Conservation (phyloP, 257 asterid species). For the Lithospermum erythrorhizon region DNA sequence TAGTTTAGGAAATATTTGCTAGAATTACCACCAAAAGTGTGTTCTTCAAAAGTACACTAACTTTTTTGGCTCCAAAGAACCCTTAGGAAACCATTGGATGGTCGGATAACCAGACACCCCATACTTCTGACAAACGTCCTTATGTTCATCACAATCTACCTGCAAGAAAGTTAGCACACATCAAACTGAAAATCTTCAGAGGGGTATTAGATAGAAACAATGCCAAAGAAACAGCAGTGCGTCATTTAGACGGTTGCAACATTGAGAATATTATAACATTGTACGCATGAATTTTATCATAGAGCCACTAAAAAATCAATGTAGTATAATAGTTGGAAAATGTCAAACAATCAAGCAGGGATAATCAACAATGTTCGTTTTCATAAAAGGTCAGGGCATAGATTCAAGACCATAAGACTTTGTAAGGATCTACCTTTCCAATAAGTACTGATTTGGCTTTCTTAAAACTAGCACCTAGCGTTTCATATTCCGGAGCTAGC, state of each 20-base stretch:
- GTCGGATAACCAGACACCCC: constrained; percentile 94
- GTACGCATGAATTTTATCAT: too few relatives aligned
- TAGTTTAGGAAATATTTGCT: constrained; percentile 7
- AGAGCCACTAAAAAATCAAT: too few relatives aligned
- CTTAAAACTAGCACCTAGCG: constrained; percentile 87
- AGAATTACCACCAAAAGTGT: neutral
- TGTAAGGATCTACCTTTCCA: constrained; percentile 56
- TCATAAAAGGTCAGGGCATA: neutral
- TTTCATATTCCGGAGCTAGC: constrained; percentile 90
- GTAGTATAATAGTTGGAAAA: too few relatives aligned
- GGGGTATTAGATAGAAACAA: neutral
- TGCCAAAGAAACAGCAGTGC: too few relatives aligned
- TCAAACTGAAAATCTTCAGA: neutral
- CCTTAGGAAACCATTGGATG: constrained; percentile 91
- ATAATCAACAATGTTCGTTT: neutral
- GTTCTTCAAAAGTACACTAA: constrained; percentile 23
- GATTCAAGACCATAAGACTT: neutral
- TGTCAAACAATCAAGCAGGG: too few relatives aligned
- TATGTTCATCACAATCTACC: constrained; percentile 95
- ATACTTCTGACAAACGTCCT: constrained; percentile 67
- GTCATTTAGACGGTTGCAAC: too few relatives aligned
- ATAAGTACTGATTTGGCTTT: constrained; percentile 82
- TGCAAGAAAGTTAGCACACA: constrained; percentile 17
- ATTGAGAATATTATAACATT: too few relatives aligned
- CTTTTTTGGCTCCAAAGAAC: constrained; percentile 85